Evolutionary conservation across 768 basidiomycete species (phyloP), one percentile per base, ranked within the genome.

Genomic region (Clitopilus passeckerianus): DNA sequence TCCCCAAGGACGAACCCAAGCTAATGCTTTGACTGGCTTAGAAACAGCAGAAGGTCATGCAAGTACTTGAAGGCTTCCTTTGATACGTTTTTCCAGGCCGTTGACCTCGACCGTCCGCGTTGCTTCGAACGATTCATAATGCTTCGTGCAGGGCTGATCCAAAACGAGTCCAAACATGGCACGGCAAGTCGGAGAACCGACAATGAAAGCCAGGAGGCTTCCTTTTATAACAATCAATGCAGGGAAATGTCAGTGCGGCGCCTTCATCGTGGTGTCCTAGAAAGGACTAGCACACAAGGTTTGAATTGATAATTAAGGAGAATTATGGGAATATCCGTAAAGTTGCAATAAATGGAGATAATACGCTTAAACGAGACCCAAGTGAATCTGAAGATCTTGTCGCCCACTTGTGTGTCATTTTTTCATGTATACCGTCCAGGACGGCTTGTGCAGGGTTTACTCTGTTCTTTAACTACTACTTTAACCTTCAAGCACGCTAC

Each of bases 31-130:
- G 35, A 46, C 22, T 6, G 59, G 24, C 46, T 34, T 60, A 91
- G 89, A 82, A 80, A 57, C 91, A 93, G 68, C 85, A 84, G 62
- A 78, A 80, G 61, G 77, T 93, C n/a, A 75, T 88, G 52, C 82
- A 86, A 58, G 86, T 93, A 46, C 68, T 91, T 53, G 85, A 83
- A 68, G 86, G 82, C 57, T 68, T 86, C 61, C 61, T 79, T 60
- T 76, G 69, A 30, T 16, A n/a, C 34, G 7, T 2, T 53, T 22
- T 33, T 33, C 33, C 7, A 16, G 5, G 14, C 3, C 37, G 3
- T 41, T 12, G 10, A 14, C 10, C 10, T 15, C 37, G 10, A 41
- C 12, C 10, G 37, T n/a, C 37, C 37, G 10, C 12, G n/a, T 41
- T 41, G n/a, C 12, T 15, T 41, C n/a, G n/a, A n/a, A n/a, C n/a